Conservation (phyloP, 2,329 filamentous ascomycete genomes). For the Phialocephala sp. region DNA sequence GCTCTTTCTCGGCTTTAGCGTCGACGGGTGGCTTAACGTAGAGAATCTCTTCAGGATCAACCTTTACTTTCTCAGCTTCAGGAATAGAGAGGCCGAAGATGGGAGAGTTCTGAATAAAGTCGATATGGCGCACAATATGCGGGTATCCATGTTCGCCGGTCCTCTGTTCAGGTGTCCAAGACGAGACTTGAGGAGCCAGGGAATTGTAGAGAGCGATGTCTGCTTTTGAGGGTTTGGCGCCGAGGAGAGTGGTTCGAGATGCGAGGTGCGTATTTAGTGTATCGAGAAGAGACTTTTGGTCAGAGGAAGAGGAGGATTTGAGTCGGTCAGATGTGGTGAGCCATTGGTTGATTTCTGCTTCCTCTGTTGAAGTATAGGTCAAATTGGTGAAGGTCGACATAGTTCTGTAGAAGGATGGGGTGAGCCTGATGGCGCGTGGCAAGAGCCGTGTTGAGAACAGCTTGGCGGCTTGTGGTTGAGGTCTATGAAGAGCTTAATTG, state of each 20-base stretch:
- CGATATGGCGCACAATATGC: constrained; percentile 87
- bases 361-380: constrained; percentile 78
- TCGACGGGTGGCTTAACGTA: constrained; percentile 90
- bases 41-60: constrained; percentile 80
- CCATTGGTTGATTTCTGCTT: constrained; percentile 90
- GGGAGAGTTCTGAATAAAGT: constrained; percentile 91
- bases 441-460: constrained; percentile 40
- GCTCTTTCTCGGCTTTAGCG: constrained; percentile 94
- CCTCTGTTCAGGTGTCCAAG: constrained; percentile 84
- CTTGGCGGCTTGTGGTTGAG: constrained; percentile 34
- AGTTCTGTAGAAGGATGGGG: constrained; percentile 53
- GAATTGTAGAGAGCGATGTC: constrained; percentile 84
- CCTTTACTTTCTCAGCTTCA: constrained; percentile 74
- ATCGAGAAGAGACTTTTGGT: constrained; percentile 69
- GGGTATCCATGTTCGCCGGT: constrained; percentile 89
- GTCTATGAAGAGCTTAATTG: constrained; percentile 13
- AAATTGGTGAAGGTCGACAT: constrained; percentile 71
- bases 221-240: constrained; percentile 85
- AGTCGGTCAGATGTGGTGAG: constrained; percentile 77
- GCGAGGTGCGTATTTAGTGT: constrained; percentile 87
- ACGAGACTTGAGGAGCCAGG: constrained; percentile 75
- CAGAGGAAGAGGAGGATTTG: constrained; percentile 58
- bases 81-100: constrained; percentile 74
- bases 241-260: constrained; percentile 86
- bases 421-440: constrained; percentile 38